Percentiles rank a stretch among this genome's conserved stretches.
phyloP scores from a whole-genome alignment of 2,329 filamentous ascomycete genomes.

The Xylariaceae sp. region DNA sequence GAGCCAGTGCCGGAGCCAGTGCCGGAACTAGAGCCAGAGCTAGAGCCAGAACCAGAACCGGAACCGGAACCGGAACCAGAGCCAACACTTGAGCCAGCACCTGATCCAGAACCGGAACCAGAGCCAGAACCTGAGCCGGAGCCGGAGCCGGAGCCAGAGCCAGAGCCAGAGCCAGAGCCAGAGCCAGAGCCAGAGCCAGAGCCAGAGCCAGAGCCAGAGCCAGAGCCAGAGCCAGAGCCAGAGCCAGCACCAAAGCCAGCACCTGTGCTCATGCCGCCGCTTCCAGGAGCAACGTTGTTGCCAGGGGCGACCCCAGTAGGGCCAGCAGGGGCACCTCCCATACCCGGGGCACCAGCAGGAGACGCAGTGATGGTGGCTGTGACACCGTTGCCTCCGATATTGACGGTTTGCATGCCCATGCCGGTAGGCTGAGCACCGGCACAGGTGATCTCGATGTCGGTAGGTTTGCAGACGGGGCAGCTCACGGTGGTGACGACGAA shows the following conservation, averaged over 20 bases:
- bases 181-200: constrained; percentile 1
- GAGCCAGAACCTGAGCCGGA: not conserved
- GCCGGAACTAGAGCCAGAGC: not conserved
- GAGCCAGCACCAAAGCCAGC: not conserved
- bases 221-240: not conserved
- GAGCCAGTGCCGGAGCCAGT: not conserved
- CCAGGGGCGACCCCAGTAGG: constrained; percentile 4
- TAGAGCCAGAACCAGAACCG: not conserved
- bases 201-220: not conserved
- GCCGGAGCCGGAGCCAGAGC: not conserved
- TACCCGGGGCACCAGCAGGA: constrained; percentile 12
- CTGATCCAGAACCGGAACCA: not conserved
- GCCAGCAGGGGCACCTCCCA: constrained; percentile 1
- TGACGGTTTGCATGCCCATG: constrained; percentile 19
- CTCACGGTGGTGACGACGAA: constrained; percentile 34
- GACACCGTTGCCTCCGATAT: constrained; percentile 32
- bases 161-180: not conserved
- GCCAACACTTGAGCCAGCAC: not conserved
- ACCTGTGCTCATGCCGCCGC: constrained; percentile 1
- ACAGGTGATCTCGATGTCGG: constrained; percentile 33
- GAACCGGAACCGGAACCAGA: not conserved
- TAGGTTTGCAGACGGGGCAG: constrained; percentile 29
- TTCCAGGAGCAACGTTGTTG: not conserved
- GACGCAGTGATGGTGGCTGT: constrained; percentile 23
- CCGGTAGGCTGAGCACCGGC: constrained; percentile 29